Conservation (phyloP, 306 rosid species). For the Bauhinia variegata region DNA sequence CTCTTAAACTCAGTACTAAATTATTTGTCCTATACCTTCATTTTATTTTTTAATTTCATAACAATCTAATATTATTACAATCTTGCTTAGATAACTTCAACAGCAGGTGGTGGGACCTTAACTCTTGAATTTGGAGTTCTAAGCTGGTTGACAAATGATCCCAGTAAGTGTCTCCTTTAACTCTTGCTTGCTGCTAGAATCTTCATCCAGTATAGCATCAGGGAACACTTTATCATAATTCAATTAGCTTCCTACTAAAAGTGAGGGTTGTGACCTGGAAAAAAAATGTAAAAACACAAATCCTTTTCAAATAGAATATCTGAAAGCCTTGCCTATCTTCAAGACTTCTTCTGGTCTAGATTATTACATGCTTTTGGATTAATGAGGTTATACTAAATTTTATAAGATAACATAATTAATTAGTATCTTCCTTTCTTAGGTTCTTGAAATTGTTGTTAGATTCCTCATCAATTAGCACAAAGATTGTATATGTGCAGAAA, state of each 20-base stretch:
- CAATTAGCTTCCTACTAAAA: background rate
- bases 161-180: slow-evolving; percentile 62
- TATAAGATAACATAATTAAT: no score
- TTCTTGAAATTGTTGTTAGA: no score
- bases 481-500: no score
- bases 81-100: slow-evolving; percentile 82
- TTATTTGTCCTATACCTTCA: slow-evolving; percentile 17
- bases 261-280: background rate
- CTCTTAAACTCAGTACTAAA: background rate
- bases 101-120: slow-evolving; percentile 99
- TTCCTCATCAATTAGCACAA: no score
- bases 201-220: background rate
- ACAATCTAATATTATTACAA: slow-evolving; percentile 29
- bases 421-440: no score
- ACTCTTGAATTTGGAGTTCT: slow-evolving; percentile 96
- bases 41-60: slow-evolving; percentile 19
- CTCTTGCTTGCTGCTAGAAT: slow-evolving; percentile 15
- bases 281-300: no score
- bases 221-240: slow-evolving; percentile 8
- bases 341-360: no score
- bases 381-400: no score
- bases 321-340: no score
- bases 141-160: slow-evolving; percentile 89
- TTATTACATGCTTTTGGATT: no score
- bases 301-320: no score